Base-by-base conservation (phyloP, 345 rosid species). In the Eucalyptus sideroxylon region DNA sequence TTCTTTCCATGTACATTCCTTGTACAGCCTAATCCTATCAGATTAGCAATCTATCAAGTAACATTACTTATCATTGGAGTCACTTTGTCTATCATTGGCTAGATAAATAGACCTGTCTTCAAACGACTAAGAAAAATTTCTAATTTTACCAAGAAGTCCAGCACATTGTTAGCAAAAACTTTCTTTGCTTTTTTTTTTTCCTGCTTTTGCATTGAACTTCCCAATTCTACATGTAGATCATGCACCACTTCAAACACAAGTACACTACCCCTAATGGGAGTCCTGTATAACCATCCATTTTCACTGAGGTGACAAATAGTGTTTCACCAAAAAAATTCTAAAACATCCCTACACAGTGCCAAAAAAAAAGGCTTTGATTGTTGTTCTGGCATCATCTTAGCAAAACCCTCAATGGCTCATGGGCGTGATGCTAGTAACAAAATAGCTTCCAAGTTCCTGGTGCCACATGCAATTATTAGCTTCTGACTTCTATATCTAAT, bases 401-500 rank as follows among this genome's bases (percentile, higher is more conserved):
- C 0, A 40, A 77, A 77, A 11, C 6, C 24, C 83, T 77, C 27
- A 19, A 23, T 10, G 2, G 3, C 83, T 37, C 37, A n/a, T 65
- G 77, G 72, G 37, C 4, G 11, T n/a, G 77, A n/a, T 65, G 37
- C 77, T 0, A 65, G 77, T 65, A 65, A 8, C 21, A 65, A 15
- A 65, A 65, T n/a, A 65, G 77, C 77, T 65, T n/a, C 37, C 19
- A 1, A 30, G 0, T 7, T n/a, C 37, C 1, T 65, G 77, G 34
- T n/a, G 37, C 77, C 77, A 4, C 37, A 65, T n/a, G 37, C 77
- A 15, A 2, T n/a, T n/a, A 65, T 65, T 30, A 65, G 37, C 30
- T 56, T 23, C 1, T 0, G 6, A 56, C 1, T 56, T 24, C 62
- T 24, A 56, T 56, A 0, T 56, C 62, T 56, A 56, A 56, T 0